Base-by-base conservation (phyloP, 805 yeast species). In the Hagleromyces aurorensis region DNA sequence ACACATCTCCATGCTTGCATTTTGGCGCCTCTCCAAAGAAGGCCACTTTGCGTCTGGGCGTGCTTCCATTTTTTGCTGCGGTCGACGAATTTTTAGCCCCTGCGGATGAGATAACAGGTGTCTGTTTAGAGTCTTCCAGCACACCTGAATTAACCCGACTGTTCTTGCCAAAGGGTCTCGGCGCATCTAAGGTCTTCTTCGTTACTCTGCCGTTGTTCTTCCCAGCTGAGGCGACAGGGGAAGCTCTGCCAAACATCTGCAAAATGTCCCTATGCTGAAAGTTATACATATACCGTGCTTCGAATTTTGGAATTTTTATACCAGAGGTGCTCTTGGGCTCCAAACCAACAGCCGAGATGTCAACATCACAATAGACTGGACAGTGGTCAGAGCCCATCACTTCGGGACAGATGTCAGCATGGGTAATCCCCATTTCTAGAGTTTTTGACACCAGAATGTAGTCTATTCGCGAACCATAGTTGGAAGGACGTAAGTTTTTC, bases 341-440 rank as follows among this genome's bases (percentile, higher is more conserved):
- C 7, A 7, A 4, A 12, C 9, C 9, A 16, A 13, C 15, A 3
- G 4, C n/a, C 10, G 10, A 10, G 5, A 13, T 15, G 21, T 61
- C 58, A 24, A 86, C 47, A 51, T 85, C 96, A 1, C 85, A 67
- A 47, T 54, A 85, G 0, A 85, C 72, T 0, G 98, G 98, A 54
- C 97, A 89, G 56, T 89, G 98, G 52, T 89, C 98, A 0, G 96
- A 84, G 0, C 98, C 98, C 51, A 70, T 61, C 1, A 87, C 45
- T 24, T 65, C 65, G 0, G 85, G 78, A 69, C 81, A 68, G n/a
- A 82, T 81, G 23, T 53, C 55, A 1, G 74, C 67, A 24, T 64
- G 54, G 3, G 48, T 37, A 1, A 69, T 49, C 6, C 32, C 21
- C 0, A 47, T 32, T 4, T 58, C 43, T 26, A 79, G 37, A 0